Evolutionary conservation across 75 land plant species (phyloP), one percentile per base, ranked within the genome.

Genomic region (Chamaecyparis obtusa): DNA sequence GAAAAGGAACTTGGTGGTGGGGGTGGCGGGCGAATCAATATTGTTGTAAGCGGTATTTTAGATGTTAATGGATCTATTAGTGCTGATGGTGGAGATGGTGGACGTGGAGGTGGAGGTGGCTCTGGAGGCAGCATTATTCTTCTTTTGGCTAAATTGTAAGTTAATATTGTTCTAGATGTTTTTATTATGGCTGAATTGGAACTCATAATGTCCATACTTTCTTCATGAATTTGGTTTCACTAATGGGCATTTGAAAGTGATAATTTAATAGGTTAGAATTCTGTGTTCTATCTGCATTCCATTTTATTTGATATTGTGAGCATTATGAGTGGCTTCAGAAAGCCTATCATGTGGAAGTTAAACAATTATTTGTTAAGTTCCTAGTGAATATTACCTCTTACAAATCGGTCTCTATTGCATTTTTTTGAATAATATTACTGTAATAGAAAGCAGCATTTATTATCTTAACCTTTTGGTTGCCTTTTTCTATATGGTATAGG

Each of bases 81-180:
- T 57, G 98, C 98, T 48, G 98, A 97, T 87, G 99, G 99, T 21
- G 98, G 97, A 30, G 88, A 90, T 88, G 99, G 95, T 69, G 98
- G 97, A 33, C 60, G 35, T 27, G 81, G 81, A 49, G 95, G 96
- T 14, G 99, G 99, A 49, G 99, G 99, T 2, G 99, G 99, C 21
- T 97, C 99, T 77, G 99, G 99, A 43, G 99, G 99, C 82, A 97
- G 99, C 82, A 91, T 97, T 71, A 86, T 87, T 44, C 78, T 97
- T 21, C 80, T 84, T 39, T 93, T 94, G 83, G 80, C 90, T 85
- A 92, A 90, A 86, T 89, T 97, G 99, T 97, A 85, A 93, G 96
- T 92, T 2, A 33, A 35, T 10, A 51, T 33, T 56, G 55, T 36
- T 75, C 5, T 44, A 54, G 30, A 32, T 48, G 2, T 16, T 30